phyloP scores from a whole-genome alignment of 495 filamentous ascomycete genomes.

The Acidomyces sp. region DNA sequence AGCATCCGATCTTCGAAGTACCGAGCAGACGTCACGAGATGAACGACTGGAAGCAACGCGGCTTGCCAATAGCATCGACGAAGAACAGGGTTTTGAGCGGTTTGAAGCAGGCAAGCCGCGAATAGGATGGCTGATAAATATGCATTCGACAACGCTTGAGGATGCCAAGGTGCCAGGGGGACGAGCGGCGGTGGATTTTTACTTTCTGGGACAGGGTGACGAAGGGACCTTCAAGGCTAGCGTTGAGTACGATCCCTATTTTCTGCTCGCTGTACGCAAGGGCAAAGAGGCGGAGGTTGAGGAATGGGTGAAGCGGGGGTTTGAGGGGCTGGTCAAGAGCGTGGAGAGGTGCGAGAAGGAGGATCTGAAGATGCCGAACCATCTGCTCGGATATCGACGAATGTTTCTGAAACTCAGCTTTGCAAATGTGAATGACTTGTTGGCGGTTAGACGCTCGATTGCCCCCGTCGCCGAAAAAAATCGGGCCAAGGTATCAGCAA shows the following conservation, averaged over 20 bases:
- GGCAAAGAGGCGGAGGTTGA: slow-evolving; percentile 86
- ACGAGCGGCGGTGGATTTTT: slow-evolving; percentile 85
- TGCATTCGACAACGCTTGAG: slow-evolving; percentile 77
- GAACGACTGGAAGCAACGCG: slow-evolving; percentile 71
- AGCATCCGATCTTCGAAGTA: slow-evolving; percentile 54
- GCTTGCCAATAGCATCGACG: slow-evolving; percentile 83
- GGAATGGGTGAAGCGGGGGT: slow-evolving; percentile 79
- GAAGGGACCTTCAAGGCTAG: slow-evolving; percentile 93
- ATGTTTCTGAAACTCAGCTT: slow-evolving; percentile 78
- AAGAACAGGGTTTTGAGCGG: slow-evolving; percentile 80
- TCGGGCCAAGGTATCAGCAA: slow-evolving; percentile 81
- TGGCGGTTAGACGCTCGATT: slow-evolving; percentile 67
- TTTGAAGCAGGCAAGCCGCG: slow-evolving; percentile 80
- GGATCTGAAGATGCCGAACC: slow-evolving; percentile 81
- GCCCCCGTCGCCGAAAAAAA: slow-evolving; percentile 94
- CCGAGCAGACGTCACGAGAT: slow-evolving; percentile 76
- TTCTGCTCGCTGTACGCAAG: slow-evolving; percentile 78
- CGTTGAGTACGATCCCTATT: slow-evolving; percentile 92
- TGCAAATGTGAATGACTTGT: slow-evolving; percentile 70
- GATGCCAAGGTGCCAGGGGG: slow-evolving; percentile 72
- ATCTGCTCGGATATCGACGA: slow-evolving; percentile 78
- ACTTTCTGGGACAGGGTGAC: slow-evolving; percentile 80
- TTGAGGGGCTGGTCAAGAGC: slow-evolving; percentile 72
- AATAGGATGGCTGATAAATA: slow-evolving; percentile 88
- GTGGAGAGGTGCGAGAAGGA: slow-evolving; percentile 75